Conservation (phyloP, 345 rosid species). For the Boechera divaricarpa region DNA sequence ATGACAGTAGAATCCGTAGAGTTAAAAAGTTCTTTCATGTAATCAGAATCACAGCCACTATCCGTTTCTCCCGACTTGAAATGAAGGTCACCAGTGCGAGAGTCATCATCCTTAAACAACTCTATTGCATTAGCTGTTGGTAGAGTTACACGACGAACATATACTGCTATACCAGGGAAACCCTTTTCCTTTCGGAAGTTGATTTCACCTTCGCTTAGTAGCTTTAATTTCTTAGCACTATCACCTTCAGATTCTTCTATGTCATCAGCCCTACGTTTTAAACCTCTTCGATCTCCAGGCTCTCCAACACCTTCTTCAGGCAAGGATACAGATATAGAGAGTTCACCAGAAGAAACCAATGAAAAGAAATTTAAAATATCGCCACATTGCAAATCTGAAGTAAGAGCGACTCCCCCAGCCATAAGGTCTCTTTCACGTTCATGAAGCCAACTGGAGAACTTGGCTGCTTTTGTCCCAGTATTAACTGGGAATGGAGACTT, state of each 20-base stretch:
- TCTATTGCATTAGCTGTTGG: constrained; percentile 54
- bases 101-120: constrained; percentile 55
- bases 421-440: constrained; percentile 65
- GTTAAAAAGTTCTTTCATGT: constrained; percentile 49
- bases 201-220: constrained; percentile 72
- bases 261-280: constrained; percentile 72
- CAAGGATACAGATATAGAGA: constrained; percentile 64
- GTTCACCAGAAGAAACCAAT: constrained; percentile 77
- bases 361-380: constrained; percentile 79
- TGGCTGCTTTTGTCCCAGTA: constrained; percentile 83
- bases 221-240: constrained; percentile 66
- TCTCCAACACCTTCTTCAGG: constrained; percentile 97
- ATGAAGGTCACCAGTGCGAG: constrained; percentile 49
- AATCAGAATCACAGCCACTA: constrained; percentile 45
- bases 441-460: constrained; percentile 73
- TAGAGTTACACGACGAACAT: constrained; percentile 55
- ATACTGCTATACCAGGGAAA: constrained; percentile 82
- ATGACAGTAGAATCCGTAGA: constrained; percentile 46
- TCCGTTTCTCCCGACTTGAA: constrained; percentile 40
- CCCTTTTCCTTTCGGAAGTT: constrained; percentile 89
- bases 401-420: constrained; percentile 59
- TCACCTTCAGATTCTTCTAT: constrained; percentile 56
- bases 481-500: constrained; percentile 77
- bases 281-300: constrained; percentile 78
- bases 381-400: constrained; percentile 87